Conservation (phyloP, 2,329 filamentous ascomycete species). For the Sclerotinia spermophila region DNA sequence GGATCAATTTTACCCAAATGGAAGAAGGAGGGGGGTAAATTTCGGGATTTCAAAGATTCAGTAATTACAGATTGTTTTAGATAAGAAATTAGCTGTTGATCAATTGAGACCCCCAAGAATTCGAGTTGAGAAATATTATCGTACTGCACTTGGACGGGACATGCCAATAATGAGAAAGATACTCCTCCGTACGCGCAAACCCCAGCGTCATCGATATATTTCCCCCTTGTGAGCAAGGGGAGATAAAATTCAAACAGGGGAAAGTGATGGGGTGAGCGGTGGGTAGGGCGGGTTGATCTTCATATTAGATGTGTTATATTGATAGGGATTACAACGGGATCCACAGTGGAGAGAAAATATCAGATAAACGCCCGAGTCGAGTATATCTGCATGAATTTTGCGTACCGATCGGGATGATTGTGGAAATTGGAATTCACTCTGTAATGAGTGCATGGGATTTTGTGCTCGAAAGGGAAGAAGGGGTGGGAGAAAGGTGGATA, state of each 20-base stretch:
- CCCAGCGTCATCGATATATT: neutral
- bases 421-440: conserved; percentile 6
- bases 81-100: neutral
- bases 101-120: neutral
- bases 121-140: neutral
- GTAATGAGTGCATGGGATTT: neutral
- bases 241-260: neutral
- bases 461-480: neutral
- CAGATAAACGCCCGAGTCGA: neutral
- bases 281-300: conserved; percentile 5
- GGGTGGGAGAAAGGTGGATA: neutral
- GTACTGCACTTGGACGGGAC: neutral
- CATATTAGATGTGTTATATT: conserved; percentile 8
- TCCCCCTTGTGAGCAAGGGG: neutral
- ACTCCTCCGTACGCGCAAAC: too few species aligned
- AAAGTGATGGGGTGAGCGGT: neutral
- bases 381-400: conserved; percentile 5
- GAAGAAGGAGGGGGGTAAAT: neutral
- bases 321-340: neutral
- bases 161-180: neutral
- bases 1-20: neutral
- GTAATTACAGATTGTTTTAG: neutral
- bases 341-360: neutral
- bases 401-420: neutral
- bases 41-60: neutral